Evolutionary conservation across 2,329 filamentous ascomycete genomes (phyloP), one percentile per base, ranked within the genome.

Genomic region (Arthrobotrys iridis): DNA sequence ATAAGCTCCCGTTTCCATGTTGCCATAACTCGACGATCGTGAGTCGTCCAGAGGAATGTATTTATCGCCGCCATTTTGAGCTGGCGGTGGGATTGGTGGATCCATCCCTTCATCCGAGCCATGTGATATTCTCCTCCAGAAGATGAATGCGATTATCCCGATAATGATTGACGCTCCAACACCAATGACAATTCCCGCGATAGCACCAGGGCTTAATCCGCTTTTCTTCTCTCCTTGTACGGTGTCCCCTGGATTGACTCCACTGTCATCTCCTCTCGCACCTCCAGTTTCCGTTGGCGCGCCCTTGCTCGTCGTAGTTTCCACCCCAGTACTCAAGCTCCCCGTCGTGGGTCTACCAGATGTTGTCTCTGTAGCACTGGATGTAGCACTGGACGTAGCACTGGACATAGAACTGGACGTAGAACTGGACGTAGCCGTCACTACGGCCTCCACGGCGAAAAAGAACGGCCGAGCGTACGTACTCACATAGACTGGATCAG

Each of bases 391-490:
- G 7, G 10, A 50, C 2, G 30, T 45, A 40, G 4, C 3, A 20
- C 41, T 2, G 22, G 59, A 45, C 2, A 45, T 45, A 2, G 62
- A 33, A n/a, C 33, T 48, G 3, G 50, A 59, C 6, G 33, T 24
- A 24, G 48, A 26, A 11, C 22, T 20, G 5, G 68, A 46, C 2
- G 43, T 33, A 4, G 30, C 65, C 3, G 41, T 60, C 13, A 55
- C 60, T 1, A 45, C 62, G 43, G 50, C 48, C 24, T 63, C 55
- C n/a, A 41, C 63, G 1, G 71, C 71, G 11, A 68, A 20, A 33
- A 75, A 68, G 35, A 75, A 64, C 46, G 71, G 63, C 13, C 71
- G 37, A 10, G 71, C 71, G 11, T 68, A 75, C 8, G 71, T 75
- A n/a, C 55, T 75, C 6, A 68, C 63, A 24, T 8, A 50, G 22